Conservation (phyloP, 805 yeast species). For the Kluyveromyces wickerhamii region DNA sequence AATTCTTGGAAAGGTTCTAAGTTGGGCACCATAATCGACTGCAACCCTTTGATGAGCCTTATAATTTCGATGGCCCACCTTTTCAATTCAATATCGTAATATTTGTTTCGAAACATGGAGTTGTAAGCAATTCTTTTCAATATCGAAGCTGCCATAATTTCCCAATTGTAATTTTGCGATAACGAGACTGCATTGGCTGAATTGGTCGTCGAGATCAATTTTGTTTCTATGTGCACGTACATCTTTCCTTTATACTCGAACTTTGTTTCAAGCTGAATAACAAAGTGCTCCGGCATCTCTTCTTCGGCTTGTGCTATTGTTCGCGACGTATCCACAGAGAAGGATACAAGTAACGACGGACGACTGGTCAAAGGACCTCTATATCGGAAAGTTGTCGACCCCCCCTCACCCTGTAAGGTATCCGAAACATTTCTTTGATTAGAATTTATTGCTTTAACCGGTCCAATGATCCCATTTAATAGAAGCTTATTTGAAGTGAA, state of each 20-base stretch:
- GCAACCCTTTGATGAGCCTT: conserved; percentile 4
- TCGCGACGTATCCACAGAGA: conserved; percentile 9
- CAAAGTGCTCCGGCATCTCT: conserved; percentile 8
- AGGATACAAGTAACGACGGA: conserved; percentile 8
- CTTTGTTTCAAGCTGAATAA: conserved; percentile 9
- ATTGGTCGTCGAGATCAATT: conserved; percentile 9
- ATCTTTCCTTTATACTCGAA: conserved; percentile 3
- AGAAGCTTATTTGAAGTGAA: conserved; percentile 1
- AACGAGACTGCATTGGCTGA: background rate
- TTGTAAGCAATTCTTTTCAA: conserved; percentile 11
- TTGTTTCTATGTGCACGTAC: conserved; percentile 8
- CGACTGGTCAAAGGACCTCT: conserved; percentile 7
- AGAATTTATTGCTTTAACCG: conserved; percentile 4
- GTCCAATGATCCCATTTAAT: conserved; percentile 12
- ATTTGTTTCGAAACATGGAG: conserved; percentile 5
- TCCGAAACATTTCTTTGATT: conserved; percentile 10
- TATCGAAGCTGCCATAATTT: conserved; percentile 3
- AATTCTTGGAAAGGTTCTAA: conserved; percentile 7
- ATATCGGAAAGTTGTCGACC: conserved; percentile 7
- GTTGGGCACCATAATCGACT: background rate
- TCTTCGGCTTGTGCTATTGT: conserved; percentile 10
- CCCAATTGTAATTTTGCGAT: conserved; percentile 1
- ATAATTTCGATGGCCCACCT: conserved; percentile 9
- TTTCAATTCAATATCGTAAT: conserved; percentile 5
- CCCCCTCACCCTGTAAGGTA: conserved; percentile 12